Percentiles rank a stretch among this genome's conserved stretches.
Evolutionary conservation across 441 rosid species (phyloP).

Genomic region (Populus hybrid): DNA sequence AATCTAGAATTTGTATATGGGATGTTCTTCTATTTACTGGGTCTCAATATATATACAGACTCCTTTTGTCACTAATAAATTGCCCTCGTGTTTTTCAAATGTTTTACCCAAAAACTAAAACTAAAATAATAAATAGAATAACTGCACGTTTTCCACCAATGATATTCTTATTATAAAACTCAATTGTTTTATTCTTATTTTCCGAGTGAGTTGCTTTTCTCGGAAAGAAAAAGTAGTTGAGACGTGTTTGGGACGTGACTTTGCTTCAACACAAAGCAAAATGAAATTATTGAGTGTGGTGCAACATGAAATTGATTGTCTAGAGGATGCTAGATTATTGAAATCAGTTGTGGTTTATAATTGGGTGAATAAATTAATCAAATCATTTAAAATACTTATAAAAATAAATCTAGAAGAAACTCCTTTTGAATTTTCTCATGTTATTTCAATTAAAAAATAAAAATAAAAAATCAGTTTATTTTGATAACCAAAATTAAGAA

Average conservation of each 20-base stretch:
- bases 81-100: slow-evolving; percentile 8
- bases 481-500: no score
- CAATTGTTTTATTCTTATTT: slow-evolving; percentile 11
- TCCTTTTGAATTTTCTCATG: no score
- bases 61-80: background rate
- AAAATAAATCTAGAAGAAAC: no score
- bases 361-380: no score
- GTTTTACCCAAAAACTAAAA: background rate
- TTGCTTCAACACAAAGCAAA: slow-evolving; percentile 41
- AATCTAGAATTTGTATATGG: slow-evolving; percentile 2
- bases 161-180: background rate
- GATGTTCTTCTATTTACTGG: background rate
- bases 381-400: no score
- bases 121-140: background rate
- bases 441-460: no score
- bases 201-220: slow-evolving; percentile 29
- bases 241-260: slow-evolving; percentile 21
- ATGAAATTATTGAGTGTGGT: slow-evolving; percentile 15
- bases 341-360: slow-evolving; percentile 4
- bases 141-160: slow-evolving; percentile 31
- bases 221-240: slow-evolving; percentile 21
- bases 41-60: background rate
- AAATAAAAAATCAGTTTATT: no score
- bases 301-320: background rate
- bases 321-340: background rate